A percentile compares a stretch with the other conserved stretches of the same genome.
phyloP scores from a whole-genome alignment of 805 yeast species.

The Cyberlindnera suaveolens region DNA sequence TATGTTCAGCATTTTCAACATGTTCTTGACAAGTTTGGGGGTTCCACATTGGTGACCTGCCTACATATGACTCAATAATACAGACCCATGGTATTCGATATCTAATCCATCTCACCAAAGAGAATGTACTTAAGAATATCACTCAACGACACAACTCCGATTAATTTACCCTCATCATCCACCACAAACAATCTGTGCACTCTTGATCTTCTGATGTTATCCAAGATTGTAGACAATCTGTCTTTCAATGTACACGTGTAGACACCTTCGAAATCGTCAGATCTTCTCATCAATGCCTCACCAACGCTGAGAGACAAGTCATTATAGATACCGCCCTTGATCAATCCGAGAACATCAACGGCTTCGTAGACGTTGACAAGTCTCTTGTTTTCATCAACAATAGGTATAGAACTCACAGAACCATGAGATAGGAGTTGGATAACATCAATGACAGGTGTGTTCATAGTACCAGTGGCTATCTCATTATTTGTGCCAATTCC shows the following conservation, averaged over 20 bases:
- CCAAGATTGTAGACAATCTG: slow-evolving; percentile 81
- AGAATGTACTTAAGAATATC: slow-evolving; percentile 83
- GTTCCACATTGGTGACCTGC: slow-evolving; percentile 43
- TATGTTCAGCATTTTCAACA: slow-evolving; percentile 71
- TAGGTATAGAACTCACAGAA: slow-evolving; percentile 90
- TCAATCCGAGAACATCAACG: slow-evolving; percentile 85
- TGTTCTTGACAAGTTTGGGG: slow-evolving; percentile 66
- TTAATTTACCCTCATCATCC: slow-evolving; percentile 68
- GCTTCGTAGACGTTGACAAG: slow-evolving; percentile 92
- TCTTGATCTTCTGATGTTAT: slow-evolving; percentile 85
- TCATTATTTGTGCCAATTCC: slow-evolving; percentile 50
- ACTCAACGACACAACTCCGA: slow-evolving; percentile 84
- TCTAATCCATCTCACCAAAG: slow-evolving; percentile 40
- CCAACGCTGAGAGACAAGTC: slow-evolving; percentile 90
- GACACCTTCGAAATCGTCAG: slow-evolving; percentile 97
- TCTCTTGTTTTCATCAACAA: slow-evolving; percentile 66
- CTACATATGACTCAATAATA: neutral
- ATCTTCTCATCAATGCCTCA: slow-evolving; percentile 87
- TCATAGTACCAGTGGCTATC: slow-evolving; percentile 79
- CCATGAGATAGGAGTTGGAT: slow-evolving; percentile 72
- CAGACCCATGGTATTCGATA: neutral
- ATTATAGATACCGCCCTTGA: slow-evolving; percentile 90
- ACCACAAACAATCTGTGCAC: slow-evolving; percentile 90
- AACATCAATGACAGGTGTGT: slow-evolving; percentile 90
- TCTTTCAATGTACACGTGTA: slow-evolving; percentile 90